Evolutionary conservation across 768 basidiomycete genomes (phyloP).

Genomic region (Clavulina sp.): DNA sequence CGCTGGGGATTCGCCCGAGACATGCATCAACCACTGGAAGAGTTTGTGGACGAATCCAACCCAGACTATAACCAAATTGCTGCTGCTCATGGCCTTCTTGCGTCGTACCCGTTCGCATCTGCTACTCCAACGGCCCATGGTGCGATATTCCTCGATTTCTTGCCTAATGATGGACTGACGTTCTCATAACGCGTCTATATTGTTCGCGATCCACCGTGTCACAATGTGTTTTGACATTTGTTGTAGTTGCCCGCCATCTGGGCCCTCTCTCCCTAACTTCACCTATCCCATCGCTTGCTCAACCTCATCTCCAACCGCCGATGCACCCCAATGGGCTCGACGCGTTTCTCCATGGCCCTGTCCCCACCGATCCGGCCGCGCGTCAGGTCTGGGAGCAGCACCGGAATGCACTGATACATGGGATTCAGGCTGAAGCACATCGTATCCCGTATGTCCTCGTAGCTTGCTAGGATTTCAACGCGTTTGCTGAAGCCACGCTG

Average conservation of each 20-base stretch:
- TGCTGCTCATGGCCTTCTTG: slow-evolving; percentile 47
- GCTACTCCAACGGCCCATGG: slow-evolving; percentile 65
- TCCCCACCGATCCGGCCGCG: slow-evolving; percentile 36
- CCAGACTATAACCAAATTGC: not conserved
- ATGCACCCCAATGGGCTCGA: slow-evolving; percentile 32
- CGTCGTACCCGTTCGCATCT: slow-evolving; percentile 56
- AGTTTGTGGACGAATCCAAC: not conserved
- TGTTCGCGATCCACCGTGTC: not conserved
- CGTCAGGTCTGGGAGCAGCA: slow-evolving; percentile 51
- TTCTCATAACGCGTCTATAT: slow-evolving; percentile 4
- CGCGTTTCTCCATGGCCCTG: slow-evolving; percentile 48
- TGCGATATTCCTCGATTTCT: slow-evolving; percentile 16
- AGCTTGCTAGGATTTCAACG: not conserved
- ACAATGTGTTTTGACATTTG: slow-evolving; percentile 11
- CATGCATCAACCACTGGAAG: too few species aligned
- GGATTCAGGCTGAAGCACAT: slow-evolving; percentile 11
- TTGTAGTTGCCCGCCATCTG: slow-evolving; percentile 47
- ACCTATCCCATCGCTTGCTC: slow-evolving; percentile 36
- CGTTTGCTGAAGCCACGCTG: not conserved
- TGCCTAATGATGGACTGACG: slow-evolving; percentile 3
- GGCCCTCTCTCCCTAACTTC: slow-evolving; percentile 39
- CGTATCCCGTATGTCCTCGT: slow-evolving; percentile 16
- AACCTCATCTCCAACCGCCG: slow-evolving; percentile 1
- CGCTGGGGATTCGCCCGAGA: too few species aligned
- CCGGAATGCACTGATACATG: slow-evolving; percentile 33